Conservation (phyloP, 805 yeast species). For the Nakazawaea pomicola region DNA sequence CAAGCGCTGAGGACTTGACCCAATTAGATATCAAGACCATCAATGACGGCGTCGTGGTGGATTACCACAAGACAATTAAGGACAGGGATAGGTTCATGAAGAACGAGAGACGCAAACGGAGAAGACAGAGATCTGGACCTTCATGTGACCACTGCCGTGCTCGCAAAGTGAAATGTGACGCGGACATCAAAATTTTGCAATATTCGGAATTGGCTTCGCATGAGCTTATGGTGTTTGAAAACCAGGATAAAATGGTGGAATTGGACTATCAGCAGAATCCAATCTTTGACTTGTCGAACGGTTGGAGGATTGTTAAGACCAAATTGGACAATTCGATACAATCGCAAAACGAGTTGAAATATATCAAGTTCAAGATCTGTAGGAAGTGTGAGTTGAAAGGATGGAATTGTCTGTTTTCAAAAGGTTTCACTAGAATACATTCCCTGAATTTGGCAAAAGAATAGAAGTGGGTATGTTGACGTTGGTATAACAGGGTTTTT, state of each 20-base stretch:
- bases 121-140: constrained; percentile 68
- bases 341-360: constrained; percentile 1
- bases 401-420: constrained; percentile 49
- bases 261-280: constrained; percentile 9
- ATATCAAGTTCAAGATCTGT: constrained; percentile 49
- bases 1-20: too few species aligned
- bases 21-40: too few species aligned
- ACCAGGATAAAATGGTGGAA: neutral
- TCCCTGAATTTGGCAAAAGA: neutral
- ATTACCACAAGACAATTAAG: too few species aligned
- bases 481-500: too few species aligned
- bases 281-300: neutral
- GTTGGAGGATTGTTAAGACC: constrained; percentile 10
- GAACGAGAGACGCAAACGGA: neutral
- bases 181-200: constrained; percentile 44
- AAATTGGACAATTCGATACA: constrained; percentile 7
- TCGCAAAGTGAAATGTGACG: constrained; percentile 71
- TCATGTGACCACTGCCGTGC: constrained; percentile 68
- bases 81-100: too few species aligned
- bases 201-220: neutral
- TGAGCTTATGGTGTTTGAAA: neutral
- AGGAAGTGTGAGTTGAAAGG: constrained; percentile 46
- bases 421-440: constrained; percentile 54
- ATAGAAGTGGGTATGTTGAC: neutral
- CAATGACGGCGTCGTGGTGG: too few species aligned